Evolutionary conservation across 768 basidiomycete species (phyloP).

Genomic region (Lactifluus volemus): DNA sequence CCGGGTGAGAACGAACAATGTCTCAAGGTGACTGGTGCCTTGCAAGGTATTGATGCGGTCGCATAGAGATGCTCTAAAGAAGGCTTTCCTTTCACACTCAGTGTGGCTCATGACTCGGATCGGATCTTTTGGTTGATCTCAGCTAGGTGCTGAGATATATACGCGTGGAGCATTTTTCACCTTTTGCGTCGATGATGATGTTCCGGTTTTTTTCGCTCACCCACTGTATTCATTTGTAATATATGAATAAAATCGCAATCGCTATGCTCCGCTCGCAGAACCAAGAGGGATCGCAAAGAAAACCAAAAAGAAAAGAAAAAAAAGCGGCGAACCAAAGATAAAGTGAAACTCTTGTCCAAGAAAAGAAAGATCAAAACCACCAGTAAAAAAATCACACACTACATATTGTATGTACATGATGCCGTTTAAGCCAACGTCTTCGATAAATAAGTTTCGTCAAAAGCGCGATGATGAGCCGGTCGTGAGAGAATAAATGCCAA

Average conservation of each 20-base stretch:
- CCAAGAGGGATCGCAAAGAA: background rate
- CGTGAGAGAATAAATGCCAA: background rate
- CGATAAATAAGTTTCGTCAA: background rate
- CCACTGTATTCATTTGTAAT: background rate
- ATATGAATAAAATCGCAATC: background rate
- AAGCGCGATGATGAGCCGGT: background rate
- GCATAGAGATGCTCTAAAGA: too few species aligned
- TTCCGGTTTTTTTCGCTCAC: background rate
- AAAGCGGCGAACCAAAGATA: background rate
- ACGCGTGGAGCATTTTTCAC: background rate
- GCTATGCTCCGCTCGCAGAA: background rate
- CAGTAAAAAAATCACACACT: background rate
- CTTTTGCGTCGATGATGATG: background rate
- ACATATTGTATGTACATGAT: background rate
- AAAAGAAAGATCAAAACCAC: background rate
- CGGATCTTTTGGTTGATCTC: too few species aligned
- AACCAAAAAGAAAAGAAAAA: background rate
- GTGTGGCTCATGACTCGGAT: too few species aligned
- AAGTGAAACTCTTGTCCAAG: background rate
- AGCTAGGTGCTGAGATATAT: too few species aligned
- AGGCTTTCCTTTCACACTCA: too few species aligned
- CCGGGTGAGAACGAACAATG: too few species aligned
- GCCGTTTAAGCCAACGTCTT: background rate
- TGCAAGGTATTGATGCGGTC: too few species aligned
- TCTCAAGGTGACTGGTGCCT: too few species aligned